Conservation (phyloP, 2,329 filamentous ascomycete species). For the Diaporthe nobilis region DNA sequence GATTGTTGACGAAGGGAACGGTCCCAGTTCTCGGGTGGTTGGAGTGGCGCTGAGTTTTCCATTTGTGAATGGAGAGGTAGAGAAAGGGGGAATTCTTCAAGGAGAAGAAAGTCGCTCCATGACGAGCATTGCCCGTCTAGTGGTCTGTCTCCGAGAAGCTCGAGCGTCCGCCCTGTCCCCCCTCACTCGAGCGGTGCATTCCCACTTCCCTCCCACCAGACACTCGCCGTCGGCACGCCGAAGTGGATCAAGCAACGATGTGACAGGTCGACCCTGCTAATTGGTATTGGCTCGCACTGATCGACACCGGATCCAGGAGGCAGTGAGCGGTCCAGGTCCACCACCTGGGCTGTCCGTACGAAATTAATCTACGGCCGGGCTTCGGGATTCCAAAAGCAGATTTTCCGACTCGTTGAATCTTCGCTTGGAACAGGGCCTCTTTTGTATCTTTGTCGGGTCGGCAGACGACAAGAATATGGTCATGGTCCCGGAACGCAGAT, state of each 20-base stretch:
- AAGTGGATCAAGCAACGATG: background rate
- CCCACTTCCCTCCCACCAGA: background rate
- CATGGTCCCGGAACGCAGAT: background rate
- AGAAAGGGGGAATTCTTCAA: background rate
- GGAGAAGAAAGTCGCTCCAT: background rate
- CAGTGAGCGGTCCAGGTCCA: constrained; percentile 18
- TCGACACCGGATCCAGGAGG: constrained; percentile 20
- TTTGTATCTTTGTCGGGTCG: background rate
- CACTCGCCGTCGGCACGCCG: constrained; percentile 3
- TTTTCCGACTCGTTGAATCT: background rate
- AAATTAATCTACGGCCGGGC: constrained; percentile 18
- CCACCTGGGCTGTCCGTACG: background rate
- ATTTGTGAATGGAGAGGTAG: background rate
- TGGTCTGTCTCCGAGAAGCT: background rate
- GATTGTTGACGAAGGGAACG: background rate
- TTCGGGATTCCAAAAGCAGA: background rate
- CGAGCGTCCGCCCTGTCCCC: background rate
- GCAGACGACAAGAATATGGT: background rate
- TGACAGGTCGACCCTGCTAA: constrained; percentile 11
- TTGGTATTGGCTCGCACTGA: constrained; percentile 19
- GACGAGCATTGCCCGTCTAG: background rate
- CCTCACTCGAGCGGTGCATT: background rate
- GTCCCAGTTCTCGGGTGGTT: background rate
- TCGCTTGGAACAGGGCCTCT: background rate
- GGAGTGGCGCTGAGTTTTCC: no score